Evolutionary conservation across 2,329 filamentous ascomycete species (phyloP).

Genomic region (Cordyceps sp.): DNA sequence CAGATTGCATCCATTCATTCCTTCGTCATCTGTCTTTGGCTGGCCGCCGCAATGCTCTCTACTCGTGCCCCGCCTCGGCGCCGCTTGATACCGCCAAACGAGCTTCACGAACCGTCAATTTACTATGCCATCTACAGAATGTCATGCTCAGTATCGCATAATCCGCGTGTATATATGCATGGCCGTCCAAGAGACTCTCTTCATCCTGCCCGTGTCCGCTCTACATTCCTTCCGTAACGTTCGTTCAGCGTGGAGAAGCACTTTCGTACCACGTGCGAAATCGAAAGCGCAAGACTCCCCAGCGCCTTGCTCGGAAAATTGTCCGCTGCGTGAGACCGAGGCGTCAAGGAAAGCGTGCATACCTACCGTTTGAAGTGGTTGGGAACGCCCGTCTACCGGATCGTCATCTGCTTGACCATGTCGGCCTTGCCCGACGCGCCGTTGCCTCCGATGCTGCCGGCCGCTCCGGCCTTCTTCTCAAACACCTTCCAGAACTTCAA

Average conservation of each 20-base stretch:
- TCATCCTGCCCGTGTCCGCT: too few species aligned
- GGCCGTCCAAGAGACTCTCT: too few species aligned
- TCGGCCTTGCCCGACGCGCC: constrained; percentile 63
- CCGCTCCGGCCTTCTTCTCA: constrained; percentile 82
- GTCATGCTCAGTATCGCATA: too few species aligned
- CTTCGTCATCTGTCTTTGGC: too few species aligned
- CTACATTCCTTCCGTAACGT: too few species aligned
- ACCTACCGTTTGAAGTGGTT: constrained; percentile 25
- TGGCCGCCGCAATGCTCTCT: too few species aligned
- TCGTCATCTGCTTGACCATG: constrained; percentile 91
- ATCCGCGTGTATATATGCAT: too few species aligned
- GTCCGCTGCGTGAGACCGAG: constrained; percentile 21
- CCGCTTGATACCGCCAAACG: too few species aligned
- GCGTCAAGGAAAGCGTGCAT: constrained; percentile 25
- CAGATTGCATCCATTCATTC: too few species aligned
- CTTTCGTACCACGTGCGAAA: constrained; percentile 31
- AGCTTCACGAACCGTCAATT: too few species aligned
- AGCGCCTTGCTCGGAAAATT: constrained; percentile 33
- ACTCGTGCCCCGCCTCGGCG: too few species aligned
- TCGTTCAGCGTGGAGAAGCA: constrained; percentile 29
- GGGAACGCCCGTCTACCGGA: constrained; percentile 39
- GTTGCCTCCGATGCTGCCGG: constrained; percentile 45
- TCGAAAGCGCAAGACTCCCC: constrained; percentile 22
- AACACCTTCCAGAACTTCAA: constrained; percentile 99
- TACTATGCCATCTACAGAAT: too few species aligned